phyloP scores from a whole-genome alignment of 2,329 filamentous ascomycete species.

The Ascochyta lentis region DNA sequence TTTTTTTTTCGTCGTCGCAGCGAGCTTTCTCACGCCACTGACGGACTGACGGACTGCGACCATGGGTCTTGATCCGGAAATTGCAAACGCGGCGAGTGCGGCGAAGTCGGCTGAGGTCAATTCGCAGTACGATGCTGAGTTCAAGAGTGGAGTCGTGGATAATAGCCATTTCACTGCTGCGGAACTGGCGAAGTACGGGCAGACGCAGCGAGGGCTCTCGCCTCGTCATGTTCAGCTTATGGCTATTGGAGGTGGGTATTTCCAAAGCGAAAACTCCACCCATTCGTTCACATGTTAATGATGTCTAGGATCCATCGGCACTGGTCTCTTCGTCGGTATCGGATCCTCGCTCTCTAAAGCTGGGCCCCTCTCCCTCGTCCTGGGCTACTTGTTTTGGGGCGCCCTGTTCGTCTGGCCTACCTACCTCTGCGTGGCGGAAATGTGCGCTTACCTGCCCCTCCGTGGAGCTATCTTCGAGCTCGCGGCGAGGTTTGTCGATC shows the following conservation, averaged over 20 bases:
- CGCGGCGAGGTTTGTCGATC: conserved; percentile 76
- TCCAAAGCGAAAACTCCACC: not conserved
- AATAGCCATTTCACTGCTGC: conserved; percentile 16
- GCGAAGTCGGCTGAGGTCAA: conserved; percentile 2
- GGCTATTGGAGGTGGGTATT: conserved; percentile 60
- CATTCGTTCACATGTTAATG: not conserved
- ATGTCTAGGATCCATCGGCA: conserved; percentile 68
- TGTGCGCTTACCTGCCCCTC: conserved; percentile 80
- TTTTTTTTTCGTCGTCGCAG: no score
- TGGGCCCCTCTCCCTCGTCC: conserved; percentile 64
- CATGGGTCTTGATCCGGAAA: conserved; percentile 18
- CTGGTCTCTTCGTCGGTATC: conserved; percentile 71
- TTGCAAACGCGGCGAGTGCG: not conserved
- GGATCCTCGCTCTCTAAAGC: conserved; percentile 54
- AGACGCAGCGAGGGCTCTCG: conserved; percentile 51
- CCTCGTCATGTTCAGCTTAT: conserved; percentile 62
- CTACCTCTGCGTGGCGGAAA: conserved; percentile 77
- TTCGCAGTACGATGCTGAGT: conserved; percentile 10
- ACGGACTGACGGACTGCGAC: not conserved
- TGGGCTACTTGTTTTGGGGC: conserved; percentile 71
- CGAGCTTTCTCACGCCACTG: no score
- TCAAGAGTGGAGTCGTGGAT: conserved; percentile 11
- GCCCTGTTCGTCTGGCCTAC: conserved; percentile 31
- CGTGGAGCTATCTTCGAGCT: conserved; percentile 80
- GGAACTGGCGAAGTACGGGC: conserved; percentile 16